A percentile compares a stretch with the other conserved stretches of the same genome.
Evolutionary conservation across 495 filamentous ascomycete species (phyloP).

Genomic region (Penicillium argentinense): DNA sequence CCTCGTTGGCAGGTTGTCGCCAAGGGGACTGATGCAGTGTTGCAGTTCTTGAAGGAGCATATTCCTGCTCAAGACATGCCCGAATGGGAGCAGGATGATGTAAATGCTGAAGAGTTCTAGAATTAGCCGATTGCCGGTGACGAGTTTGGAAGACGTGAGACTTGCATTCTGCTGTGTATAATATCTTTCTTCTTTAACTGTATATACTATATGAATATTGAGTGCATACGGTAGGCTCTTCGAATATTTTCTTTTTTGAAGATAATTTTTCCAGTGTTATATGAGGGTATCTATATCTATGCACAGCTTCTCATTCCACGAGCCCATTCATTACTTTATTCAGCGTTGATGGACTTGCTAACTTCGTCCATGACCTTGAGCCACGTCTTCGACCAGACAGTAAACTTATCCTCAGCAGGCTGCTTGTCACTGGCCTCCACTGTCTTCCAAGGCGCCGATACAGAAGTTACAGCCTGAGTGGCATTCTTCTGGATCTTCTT

Average conservation of each 20-base stretch:
- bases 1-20: conserved; percentile 84
- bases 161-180: conserved; percentile 9
- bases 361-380: conserved; percentile 46
- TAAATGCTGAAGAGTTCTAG: conserved; percentile 13
- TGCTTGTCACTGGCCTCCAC: conserved; percentile 13
- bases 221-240: too few relatives aligned
- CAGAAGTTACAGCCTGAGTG: conserved; percentile 27
- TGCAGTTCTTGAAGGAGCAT: conserved; percentile 77
- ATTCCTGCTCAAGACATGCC: conserved; percentile 64
- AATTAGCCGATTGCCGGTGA: too few relatives aligned
- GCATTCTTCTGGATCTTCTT: conserved; percentile 27
- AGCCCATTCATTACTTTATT: neutral
- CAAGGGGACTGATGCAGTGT: conserved; percentile 82
- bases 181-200: conserved; percentile 10
- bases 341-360: conserved; percentile 28
- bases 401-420: conserved; percentile 44
- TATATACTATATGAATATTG: conserved; percentile 18
- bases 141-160: neutral
- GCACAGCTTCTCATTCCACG: neutral
- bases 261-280: too few relatives aligned
- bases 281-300: neutral
- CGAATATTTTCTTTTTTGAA: too few relatives aligned
- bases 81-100: conserved; percentile 35
- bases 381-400: conserved; percentile 49
- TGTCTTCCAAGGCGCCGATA: conserved; percentile 26